Base-by-base conservation (phyloP, 1,139 yeast species). In the Hemisphaericaspora subhashii region DNA sequence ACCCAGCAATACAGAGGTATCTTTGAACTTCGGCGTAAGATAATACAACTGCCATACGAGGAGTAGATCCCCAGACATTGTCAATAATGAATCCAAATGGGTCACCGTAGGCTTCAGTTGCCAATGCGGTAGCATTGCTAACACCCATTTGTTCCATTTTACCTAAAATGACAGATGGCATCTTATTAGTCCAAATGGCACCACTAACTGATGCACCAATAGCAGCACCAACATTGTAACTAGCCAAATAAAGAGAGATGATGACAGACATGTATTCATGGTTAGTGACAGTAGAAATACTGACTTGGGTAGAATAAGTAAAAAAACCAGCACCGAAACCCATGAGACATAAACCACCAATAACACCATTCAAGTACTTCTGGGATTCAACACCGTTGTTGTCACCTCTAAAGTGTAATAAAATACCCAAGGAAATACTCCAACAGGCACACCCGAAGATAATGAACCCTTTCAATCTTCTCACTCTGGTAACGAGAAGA, bases 281-380 rank as follows among this genome's bases (percentile, higher is more conserved):
- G 42, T 75, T 72, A 20, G 83, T 77, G 41, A 75, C 73, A 1
- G 86, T 62, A 51, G 81, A 82, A 45, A 83, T 74, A 12, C 86
- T 77, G 4, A 80, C 83, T 51, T 78, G 85, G 13, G 81, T 72
- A 22, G 86, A 77, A 54, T 81, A 82, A 15, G 86, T 78, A 64
- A 81, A 81, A 58, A 83, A 71, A 8, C 86, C 85, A 35, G 86
- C 84, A 51, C 88, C 87, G 39, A 84, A 66, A 58, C 90, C 92
- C 64, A 83, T 67, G 25, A 83, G 55, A 52, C 82, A 77, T 50
- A 80, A 69, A 18, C 81, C 77, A 28, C 86, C 90, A 54, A 84
- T 80, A 41, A 83, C 70, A 48, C 90, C 90, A 27, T 65, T 47
- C 41, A 69, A 43, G 44, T 53, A 55, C 31, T 42, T 47, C 33